Evolutionary conservation across 805 yeast species (phyloP), one percentile per base, ranked within the genome.

Genomic region (Saccharomycopsis malanga): DNA sequence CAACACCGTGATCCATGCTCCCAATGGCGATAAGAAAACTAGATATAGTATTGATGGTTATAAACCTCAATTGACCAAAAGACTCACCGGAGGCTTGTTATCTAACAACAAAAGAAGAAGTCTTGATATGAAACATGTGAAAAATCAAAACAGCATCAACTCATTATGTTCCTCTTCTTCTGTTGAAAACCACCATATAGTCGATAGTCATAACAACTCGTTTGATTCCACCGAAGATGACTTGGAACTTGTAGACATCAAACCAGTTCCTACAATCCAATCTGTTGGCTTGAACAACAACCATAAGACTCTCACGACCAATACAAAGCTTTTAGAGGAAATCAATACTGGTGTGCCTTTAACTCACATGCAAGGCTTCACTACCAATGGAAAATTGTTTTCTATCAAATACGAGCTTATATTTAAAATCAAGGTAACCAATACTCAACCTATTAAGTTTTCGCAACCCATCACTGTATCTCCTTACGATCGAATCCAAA

Each of bases 391-490:
- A 0, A 67, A 66, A 39, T 63, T 77, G 20, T 79, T 69, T 54
- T 68, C 77, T 22, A 59, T 79, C 6, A 65, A 76, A 22, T 81
- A 77, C 57, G 78, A 74, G 51, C 54, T 76, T 3, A 58, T 69
- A 0, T 49, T 80, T 20, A 77, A 74, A 47, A 67, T 76, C 38
- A 76, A 75, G 49, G 57, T 76, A 20, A 59, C 61, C 15, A 73
- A 69, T 34, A 27, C 44, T 9, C 76, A 74, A 53, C 76, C 74
- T 48, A 62, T 78, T 34, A 74, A 70, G 38, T 58, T 75, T 9
- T 58, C 64, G 14, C 68, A 77, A 20, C 83, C 82, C 1, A 61
- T 81, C 3, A 73, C 74, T 1, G 67, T 81, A 0, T 66, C 80
- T 23, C 79, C 81, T 1, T 77, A 72, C 64, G 72, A 76, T 54